phyloP scores from a whole-genome alignment of 257 asterid genomes.

The Jasminum sambac region DNA sequence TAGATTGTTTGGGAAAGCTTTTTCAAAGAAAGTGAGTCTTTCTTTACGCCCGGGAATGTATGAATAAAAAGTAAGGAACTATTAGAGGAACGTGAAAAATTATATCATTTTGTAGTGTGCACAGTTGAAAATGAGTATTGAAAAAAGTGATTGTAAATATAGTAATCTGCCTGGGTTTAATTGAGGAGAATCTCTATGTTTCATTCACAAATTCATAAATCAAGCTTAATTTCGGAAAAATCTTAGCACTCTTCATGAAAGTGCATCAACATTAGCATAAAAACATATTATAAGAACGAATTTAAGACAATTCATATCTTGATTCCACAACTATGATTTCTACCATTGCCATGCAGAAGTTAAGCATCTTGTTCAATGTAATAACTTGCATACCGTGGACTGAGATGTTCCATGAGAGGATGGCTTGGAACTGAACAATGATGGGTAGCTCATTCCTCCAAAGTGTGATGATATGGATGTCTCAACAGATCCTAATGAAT shows the following conservation, averaged over 20 bases:
- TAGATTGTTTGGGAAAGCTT: not conserved
- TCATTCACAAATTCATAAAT: not conserved
- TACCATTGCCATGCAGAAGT: slow-evolving; percentile 13
- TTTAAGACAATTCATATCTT: not conserved
- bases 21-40: no score
- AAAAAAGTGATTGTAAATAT: no score
- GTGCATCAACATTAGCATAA: not conserved
- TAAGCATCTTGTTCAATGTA: slow-evolving; percentile 8
- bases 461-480: slow-evolving; percentile 96
- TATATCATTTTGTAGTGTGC: no score
- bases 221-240: not conserved
- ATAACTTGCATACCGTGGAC: slow-evolving; percentile 49
- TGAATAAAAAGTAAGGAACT: no score
- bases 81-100: no score
- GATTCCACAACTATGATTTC: not conserved
- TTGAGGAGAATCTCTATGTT: not conserved
- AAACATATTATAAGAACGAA: not conserved
- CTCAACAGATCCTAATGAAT: slow-evolving; percentile 91
- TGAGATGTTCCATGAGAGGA: slow-evolving; percentile 65
- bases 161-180: not conserved
- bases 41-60: no score
- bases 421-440: slow-evolving; percentile 95
- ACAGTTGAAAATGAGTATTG: no score
- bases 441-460: slow-evolving; percentile 97
- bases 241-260: not conserved